phyloP scores from a whole-genome alignment of 1,284 basidiomycete genomes.

The Exobasidium cylindrosporum region DNA sequence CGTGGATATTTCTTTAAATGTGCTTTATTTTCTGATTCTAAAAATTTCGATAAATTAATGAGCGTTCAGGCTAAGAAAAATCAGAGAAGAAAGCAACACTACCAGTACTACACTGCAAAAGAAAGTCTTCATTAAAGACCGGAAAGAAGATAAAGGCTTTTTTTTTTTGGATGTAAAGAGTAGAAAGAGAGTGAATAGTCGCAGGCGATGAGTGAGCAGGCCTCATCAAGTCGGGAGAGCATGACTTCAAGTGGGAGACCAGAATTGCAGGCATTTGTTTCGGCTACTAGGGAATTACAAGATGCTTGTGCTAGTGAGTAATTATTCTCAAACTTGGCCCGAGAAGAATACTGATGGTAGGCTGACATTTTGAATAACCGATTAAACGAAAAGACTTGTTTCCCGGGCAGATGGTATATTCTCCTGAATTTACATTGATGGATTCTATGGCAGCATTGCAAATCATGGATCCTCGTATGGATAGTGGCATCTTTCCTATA shows the following conservation, averaged over 20 bases:
- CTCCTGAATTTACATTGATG: conserved; percentile 68
- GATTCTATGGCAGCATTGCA: conserved; percentile 86
- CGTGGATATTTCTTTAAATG: neutral
- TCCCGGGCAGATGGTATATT: conserved; percentile 66
- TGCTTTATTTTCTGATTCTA: too few relatives aligned
- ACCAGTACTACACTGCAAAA: too few relatives aligned
- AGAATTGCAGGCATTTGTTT: neutral
- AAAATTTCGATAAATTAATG: too few relatives aligned
- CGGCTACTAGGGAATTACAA: neutral
- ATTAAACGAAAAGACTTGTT: conserved; percentile 7
- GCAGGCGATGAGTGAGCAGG: neutral
- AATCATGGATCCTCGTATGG: conserved; percentile 86
- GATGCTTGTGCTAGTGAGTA: neutral
- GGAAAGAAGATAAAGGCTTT: too few relatives aligned
- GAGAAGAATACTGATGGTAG: neutral
- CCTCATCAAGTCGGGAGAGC: neutral
- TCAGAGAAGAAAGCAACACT: too few relatives aligned
- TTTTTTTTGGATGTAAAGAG: too few relatives aligned
- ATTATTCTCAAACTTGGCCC: neutral
- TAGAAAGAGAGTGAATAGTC: too few relatives aligned
- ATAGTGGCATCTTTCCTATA: conserved; percentile 68
- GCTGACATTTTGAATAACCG: too few relatives aligned
- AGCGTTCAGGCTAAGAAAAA: too few relatives aligned
- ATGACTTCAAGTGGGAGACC: neutral
- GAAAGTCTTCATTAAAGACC: too few relatives aligned